Evolutionary conservation across 768 basidiomycete species (phyloP).

Genomic region (Lactarius vividus): DNA sequence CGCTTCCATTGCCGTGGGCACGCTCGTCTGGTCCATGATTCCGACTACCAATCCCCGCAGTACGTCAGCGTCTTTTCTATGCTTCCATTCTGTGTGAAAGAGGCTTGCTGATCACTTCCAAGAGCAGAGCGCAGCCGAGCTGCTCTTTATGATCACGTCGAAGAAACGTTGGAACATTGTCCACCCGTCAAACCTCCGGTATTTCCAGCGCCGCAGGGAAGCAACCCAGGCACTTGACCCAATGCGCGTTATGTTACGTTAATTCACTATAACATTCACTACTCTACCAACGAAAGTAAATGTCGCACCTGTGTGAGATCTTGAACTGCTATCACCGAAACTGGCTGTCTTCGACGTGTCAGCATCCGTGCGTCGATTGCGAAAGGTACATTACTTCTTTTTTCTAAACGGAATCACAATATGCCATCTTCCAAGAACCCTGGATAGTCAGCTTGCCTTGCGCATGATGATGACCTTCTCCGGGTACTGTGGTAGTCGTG

Average conservation of each 20-base stretch:
- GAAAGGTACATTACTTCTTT: too few species aligned
- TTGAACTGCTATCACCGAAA: too few species aligned
- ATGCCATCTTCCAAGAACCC: too few species aligned
- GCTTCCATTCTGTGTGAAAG: not conserved
- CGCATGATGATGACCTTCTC: too few species aligned
- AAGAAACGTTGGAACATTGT: slow-evolving; percentile 4
- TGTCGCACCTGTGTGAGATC: too few species aligned
- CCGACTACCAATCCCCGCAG: not conserved
- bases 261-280: too few species aligned
- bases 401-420: too few species aligned
- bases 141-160: slow-evolving; percentile 12
- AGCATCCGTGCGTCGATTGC: too few species aligned
- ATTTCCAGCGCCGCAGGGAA: not conserved
- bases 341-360: too few species aligned
- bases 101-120: not conserved
- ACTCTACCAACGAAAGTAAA: too few species aligned
- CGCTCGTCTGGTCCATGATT: not conserved
- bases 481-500: too few species aligned
- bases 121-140: slow-evolving; percentile 9
- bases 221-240: not conserved
- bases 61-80: not conserved
- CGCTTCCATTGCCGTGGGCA: not conserved
- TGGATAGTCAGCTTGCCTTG: too few species aligned
- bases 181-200: slow-evolving; percentile 9
- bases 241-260: not conserved